Evolutionary conservation across 2,329 filamentous ascomycete genomes (phyloP).

Genomic region (Cordyceps javanica): DNA sequence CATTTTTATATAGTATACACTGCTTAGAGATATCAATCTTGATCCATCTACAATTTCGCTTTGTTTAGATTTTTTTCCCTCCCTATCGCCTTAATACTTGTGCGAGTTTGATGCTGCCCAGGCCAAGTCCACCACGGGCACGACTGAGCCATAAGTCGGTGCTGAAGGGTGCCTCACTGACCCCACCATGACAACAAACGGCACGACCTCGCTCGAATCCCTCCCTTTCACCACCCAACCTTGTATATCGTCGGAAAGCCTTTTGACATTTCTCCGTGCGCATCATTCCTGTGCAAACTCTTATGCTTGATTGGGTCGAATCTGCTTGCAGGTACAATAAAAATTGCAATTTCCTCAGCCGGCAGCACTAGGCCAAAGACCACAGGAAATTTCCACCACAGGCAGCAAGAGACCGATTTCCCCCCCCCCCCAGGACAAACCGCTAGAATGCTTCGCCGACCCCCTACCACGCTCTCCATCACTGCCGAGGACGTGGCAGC

Average conservation of each 20-base stretch:
- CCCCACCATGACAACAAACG: slow-evolving; percentile 4
- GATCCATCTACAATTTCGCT: not conserved
- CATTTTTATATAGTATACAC: not conserved
- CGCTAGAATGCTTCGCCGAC: slow-evolving; percentile 57
- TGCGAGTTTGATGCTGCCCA: not conserved
- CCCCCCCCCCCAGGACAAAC: not conserved
- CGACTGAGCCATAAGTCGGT: not conserved
- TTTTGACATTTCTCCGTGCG: not conserved
- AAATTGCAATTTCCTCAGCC: too few species aligned
- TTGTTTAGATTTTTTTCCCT: not conserved
- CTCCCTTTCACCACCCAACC: not conserved
- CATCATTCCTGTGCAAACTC: not conserved
- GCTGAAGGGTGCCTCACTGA: not conserved
- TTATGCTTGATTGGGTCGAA: not conserved
- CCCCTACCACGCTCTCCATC: slow-evolving; percentile 60
- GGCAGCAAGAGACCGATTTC: too few species aligned
- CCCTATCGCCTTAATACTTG: too few species aligned
- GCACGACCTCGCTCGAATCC: not conserved
- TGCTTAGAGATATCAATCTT: not conserved
- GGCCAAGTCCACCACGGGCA: not conserved
- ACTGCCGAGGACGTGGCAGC: slow-evolving; percentile 64
- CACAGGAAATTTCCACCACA: too few species aligned
- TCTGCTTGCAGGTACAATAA: too few species aligned
- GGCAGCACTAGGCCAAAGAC: too few species aligned
- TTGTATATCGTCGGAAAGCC: not conserved